These are phyloP conservation scores for Durusdinium trenchii DNA, from an alignment of 73 alveolate genomes.

Conservation along the genomic window DNA sequence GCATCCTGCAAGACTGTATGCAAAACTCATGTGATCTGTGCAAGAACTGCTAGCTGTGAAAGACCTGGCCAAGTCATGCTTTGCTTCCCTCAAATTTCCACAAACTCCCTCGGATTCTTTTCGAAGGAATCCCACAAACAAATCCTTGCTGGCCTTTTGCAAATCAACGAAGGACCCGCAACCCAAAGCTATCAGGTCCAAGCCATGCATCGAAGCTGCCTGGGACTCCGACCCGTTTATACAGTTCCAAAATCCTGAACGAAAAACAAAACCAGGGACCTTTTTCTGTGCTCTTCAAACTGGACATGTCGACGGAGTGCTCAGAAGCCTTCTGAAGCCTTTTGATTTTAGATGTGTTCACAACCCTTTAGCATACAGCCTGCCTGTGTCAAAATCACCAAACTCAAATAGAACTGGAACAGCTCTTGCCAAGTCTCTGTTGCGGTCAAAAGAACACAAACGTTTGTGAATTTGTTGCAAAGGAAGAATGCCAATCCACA, in stretches of 20 bases:
- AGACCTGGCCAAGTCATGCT: no score
- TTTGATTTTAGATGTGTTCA: background rate
- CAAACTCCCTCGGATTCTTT: no score
- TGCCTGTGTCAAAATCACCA: no score
- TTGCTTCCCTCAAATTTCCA: no score
- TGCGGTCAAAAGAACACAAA: slow-evolving; percentile 31
- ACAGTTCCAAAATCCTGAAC: background rate
- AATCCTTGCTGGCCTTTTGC: slow-evolving; percentile 24
- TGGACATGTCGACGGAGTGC: background rate
- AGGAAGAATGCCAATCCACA: slow-evolving; percentile 82
- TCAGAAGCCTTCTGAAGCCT: background rate
- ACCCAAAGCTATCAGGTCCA: slow-evolving; percentile 25
- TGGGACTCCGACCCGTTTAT: background rate
- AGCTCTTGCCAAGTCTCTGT: slow-evolving; percentile 37
- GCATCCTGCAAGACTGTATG: slow-evolving; percentile 37
- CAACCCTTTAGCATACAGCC: no score
- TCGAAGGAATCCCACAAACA: no score
- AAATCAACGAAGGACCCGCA: slow-evolving; percentile 19
- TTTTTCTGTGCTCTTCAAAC: background rate
- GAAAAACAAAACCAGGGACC: background rate
- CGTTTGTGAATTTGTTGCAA: slow-evolving; percentile 49
- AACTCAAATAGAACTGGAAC: no score
- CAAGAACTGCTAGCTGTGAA: no score
- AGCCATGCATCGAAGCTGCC: slow-evolving; percentile 59
- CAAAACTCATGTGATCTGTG: no score